A percentile compares a stretch with the other conserved stretches of the same genome.
These are phyloP conservation scores for Suhomyces ambrosiae DNA, from an alignment of 1,139 yeast species.

Conservation along the genomic window DNA sequence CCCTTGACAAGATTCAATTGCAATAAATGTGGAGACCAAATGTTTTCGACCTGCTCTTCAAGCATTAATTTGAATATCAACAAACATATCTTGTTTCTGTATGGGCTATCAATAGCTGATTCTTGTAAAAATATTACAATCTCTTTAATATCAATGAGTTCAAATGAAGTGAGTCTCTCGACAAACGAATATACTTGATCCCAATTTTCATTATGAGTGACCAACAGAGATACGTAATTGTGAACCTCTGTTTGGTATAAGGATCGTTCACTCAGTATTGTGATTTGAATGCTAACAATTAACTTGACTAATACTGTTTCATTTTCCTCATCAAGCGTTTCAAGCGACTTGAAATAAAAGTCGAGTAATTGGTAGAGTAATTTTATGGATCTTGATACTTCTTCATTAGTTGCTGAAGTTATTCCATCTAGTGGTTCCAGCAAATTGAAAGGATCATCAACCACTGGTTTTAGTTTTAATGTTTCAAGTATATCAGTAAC, in stretches of 20 bases:
- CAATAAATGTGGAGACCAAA: constrained; percentile 19
- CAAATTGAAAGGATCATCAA: not conserved
- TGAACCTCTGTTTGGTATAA: constrained; percentile 11
- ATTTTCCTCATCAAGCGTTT: constrained; percentile 10
- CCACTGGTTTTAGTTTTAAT: not conserved
- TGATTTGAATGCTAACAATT: constrained; percentile 22
- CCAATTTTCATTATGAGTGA: constrained; percentile 9
- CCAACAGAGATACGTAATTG: constrained; percentile 10
- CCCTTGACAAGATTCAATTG: constrained; percentile 19
- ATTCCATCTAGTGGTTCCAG: constrained; percentile 1
- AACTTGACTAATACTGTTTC: constrained; percentile 13
- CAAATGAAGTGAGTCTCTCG: constrained; percentile 24
- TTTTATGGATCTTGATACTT: constrained; percentile 1
- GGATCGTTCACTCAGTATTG: constrained; percentile 16
- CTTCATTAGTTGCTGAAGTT: constrained; percentile 1
- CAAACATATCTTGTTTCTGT: not conserved
- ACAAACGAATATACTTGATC: constrained; percentile 9
- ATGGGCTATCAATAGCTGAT: not conserved
- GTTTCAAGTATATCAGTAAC: constrained; percentile 19
- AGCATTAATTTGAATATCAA: constrained; percentile 22
- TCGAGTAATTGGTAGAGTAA: constrained; percentile 6
- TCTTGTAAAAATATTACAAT: constrained; percentile 11
- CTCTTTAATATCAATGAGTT: constrained; percentile 21
- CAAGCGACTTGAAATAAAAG: not conserved
- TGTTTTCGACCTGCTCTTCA: constrained; percentile 15